Evolutionary conservation across 179 eudicot genomes (phyloP).

Genomic region (Silene vulgaris): DNA sequence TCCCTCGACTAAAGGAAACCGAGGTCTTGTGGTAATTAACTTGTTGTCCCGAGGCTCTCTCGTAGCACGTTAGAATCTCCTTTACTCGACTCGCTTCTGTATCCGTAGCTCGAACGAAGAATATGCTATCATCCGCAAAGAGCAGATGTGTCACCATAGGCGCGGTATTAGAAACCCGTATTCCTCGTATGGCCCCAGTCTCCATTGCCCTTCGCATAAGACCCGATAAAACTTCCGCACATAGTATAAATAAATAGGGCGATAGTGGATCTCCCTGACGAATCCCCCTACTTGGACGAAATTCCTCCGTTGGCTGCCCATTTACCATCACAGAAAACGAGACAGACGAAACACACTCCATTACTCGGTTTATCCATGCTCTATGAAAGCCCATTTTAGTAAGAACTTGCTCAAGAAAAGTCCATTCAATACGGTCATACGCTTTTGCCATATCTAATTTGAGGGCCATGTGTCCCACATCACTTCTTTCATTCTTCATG

Average conservation of each 20-base stretch:
- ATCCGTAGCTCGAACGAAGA: not conserved
- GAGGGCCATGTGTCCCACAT: not conserved
- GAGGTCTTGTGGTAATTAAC: not conserved
- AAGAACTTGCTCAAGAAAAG: not conserved
- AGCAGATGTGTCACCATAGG: not conserved
- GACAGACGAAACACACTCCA: not conserved
- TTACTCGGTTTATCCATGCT: not conserved
- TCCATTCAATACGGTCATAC: not conserved
- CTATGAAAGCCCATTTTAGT: not conserved
- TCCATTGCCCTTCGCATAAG: not conserved
- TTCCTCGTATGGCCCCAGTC: not conserved
- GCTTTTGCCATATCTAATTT: no score
- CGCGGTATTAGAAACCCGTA: not conserved
- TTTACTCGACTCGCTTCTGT: not conserved
- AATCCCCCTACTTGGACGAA: not conserved
- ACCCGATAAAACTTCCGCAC: not conserved
- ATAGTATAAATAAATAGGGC: not conserved
- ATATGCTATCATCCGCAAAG: not conserved
- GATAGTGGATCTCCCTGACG: not conserved
- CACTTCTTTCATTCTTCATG: not conserved
- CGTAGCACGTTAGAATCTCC: not conserved
- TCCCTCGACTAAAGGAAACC: not conserved
- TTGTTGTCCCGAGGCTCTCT: not conserved
- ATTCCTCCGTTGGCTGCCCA: not conserved
- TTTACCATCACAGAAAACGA: not conserved